A percentile compares a stretch with the other conserved stretches of the same genome.
Evolutionary conservation across 2,329 filamentous ascomycete species (phyloP).

Genomic region (Periglandula ipomoeae): DNA sequence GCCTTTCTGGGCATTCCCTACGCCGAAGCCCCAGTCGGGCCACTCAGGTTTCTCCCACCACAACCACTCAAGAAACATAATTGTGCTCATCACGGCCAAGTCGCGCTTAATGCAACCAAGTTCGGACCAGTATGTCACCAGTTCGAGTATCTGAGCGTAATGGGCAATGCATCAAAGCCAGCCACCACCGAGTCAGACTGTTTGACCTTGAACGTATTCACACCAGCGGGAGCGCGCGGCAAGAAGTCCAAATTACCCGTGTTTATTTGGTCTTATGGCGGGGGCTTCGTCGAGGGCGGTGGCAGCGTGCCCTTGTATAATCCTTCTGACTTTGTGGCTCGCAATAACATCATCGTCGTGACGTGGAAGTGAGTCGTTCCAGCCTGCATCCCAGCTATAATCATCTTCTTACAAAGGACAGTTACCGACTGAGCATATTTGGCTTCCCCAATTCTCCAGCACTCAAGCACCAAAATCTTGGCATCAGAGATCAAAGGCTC

Average conservation of each 20-base stretch:
- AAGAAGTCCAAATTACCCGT: too few relatives aligned
- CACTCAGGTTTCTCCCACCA: neutral
- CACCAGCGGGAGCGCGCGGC: too few relatives aligned
- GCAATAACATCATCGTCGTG: neutral
- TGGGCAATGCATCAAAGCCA: too few relatives aligned
- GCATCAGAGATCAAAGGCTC: neutral
- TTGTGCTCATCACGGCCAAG: neutral
- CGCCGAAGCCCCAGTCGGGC: neutral
- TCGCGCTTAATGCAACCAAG: neutral
- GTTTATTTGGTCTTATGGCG: too few relatives aligned
- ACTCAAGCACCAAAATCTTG: neutral
- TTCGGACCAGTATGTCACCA: too few relatives aligned
- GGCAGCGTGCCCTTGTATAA: neutral
- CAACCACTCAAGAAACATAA: neutral
- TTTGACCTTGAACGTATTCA: too few relatives aligned
- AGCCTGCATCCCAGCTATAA: too few relatives aligned
- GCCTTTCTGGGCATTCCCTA: neutral
- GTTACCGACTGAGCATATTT: neutral
- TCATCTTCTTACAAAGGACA: too few relatives aligned
- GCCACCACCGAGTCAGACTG: too few relatives aligned
- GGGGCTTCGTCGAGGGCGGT: neutral
- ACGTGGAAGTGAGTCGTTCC: neutral
- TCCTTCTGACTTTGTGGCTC: neutral
- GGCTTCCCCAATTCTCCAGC: neutral
- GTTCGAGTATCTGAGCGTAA: too few relatives aligned